phyloP scores from a whole-genome alignment of 176 grass and related monocot genomes.

The Cocos nucifera region DNA sequence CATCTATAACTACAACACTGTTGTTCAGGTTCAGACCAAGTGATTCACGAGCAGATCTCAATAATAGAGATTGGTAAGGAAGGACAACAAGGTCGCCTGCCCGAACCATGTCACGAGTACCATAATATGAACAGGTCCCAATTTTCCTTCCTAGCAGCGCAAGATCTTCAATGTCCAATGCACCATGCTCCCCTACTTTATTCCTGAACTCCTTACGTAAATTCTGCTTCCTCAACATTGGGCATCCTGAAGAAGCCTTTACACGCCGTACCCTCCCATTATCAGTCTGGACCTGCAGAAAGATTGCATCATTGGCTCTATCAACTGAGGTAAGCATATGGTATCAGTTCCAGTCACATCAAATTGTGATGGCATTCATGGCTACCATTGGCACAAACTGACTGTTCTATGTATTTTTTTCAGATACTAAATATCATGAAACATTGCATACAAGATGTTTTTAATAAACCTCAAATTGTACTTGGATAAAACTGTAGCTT shows the following conservation, averaged over 20 bases:
- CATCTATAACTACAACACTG: conserved; percentile 90
- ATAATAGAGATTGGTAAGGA: conserved; percentile 75
- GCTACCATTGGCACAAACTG: too few relatives aligned
- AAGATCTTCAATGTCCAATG: conserved; percentile 88
- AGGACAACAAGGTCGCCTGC: conserved; percentile 76
- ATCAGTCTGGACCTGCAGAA: conserved; percentile 40
- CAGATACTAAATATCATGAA: too few relatives aligned
- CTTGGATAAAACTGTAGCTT: too few relatives aligned
- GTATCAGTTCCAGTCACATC: too few relatives aligned
- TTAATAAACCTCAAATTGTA: too few relatives aligned
- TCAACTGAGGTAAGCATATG: too few relatives aligned
- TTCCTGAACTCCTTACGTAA: conserved; percentile 61
- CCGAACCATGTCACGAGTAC: conserved; percentile 55
- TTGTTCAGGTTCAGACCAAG: conserved; percentile 80
- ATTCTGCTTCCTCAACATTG: conserved; percentile 64
- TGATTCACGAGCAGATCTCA: conserved; percentile 82
- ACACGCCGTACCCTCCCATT: conserved; percentile 27
- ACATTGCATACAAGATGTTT: too few relatives aligned
- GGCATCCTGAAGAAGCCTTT: conserved; percentile 64
- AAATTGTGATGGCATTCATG: too few relatives aligned
- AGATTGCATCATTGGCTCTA: not conserved
- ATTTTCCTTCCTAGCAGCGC: conserved; percentile 60
- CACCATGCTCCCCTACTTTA: conserved; percentile 38
- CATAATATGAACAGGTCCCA: conserved; percentile 85
- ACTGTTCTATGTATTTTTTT: too few relatives aligned